Conservation (phyloP, 2,329 filamentous ascomycete genomes). For the Stachybotrys chartarum region DNA sequence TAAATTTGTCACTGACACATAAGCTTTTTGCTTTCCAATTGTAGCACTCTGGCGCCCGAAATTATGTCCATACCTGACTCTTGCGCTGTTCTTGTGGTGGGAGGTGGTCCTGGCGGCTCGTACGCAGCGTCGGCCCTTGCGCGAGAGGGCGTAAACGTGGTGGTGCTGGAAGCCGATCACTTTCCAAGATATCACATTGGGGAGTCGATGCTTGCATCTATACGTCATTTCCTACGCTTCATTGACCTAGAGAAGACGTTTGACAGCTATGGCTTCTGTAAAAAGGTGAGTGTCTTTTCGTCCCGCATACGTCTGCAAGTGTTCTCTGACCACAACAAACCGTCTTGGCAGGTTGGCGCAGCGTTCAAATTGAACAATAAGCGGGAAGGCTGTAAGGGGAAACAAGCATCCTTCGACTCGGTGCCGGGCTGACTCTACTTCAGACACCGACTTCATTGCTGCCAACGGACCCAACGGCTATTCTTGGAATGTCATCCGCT, state of each 20-base stretch:
- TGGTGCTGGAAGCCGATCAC: constrained; percentile 35
- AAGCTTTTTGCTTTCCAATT: no score
- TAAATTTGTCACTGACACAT: no score
- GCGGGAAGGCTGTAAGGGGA: constrained; percentile 22
- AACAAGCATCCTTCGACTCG: neutral
- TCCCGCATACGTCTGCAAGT: no score
- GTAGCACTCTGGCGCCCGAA: no score
- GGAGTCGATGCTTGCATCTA: constrained; percentile 27
- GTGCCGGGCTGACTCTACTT: neutral
- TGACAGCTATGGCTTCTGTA: constrained; percentile 28
- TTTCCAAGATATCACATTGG: constrained; percentile 33
- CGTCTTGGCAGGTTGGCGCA: constrained; percentile 17
- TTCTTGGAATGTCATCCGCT: constrained; percentile 39
- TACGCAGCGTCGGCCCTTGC: constrained; percentile 34
- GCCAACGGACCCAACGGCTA: constrained; percentile 28
- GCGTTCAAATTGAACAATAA: constrained; percentile 29
- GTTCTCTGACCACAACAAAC: no score
- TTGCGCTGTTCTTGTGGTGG: constrained; percentile 32
- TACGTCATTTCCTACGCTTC: constrained; percentile 35
- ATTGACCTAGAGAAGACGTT: constrained; percentile 34
- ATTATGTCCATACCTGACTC: constrained; percentile 6
- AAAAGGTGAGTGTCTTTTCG: constrained; percentile 18
- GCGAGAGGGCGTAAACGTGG: constrained; percentile 35
- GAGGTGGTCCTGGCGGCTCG: constrained; percentile 38
- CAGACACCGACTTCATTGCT: constrained; percentile 35